These are phyloP conservation scores for Daldinia childiae DNA, from an alignment of 495 filamentous ascomycete genomes.

Conservation along the genomic window DNA sequence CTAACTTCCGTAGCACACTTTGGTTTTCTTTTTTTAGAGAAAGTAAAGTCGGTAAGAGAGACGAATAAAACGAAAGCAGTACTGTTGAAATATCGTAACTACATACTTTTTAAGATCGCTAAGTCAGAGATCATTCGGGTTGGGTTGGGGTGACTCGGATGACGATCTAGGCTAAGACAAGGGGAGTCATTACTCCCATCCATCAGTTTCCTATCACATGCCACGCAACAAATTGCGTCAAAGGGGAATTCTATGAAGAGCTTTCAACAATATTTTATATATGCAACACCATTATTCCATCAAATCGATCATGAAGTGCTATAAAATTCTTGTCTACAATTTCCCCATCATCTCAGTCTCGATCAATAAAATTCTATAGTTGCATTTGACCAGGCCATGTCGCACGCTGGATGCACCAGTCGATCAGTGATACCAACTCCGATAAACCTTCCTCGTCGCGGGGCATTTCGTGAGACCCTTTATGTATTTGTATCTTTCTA, in stretches of 20 bases:
- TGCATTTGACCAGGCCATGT: constrained; percentile 36
- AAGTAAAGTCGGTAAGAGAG: background rate
- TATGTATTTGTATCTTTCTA: constrained; percentile 62
- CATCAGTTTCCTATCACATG: background rate
- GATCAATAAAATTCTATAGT: background rate
- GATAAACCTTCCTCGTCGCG: constrained; percentile 35
- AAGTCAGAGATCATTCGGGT: background rate
- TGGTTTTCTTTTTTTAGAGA: background rate
- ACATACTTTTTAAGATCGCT: background rate
- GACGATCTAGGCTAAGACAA: background rate
- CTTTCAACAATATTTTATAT: background rate
- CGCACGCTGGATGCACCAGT: constrained; percentile 49
- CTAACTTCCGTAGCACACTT: background rate
- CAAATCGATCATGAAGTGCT: background rate
- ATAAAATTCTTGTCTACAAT: background rate
- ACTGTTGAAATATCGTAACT: background rate
- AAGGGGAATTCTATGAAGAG: background rate
- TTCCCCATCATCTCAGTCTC: background rate
- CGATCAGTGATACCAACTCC: constrained; percentile 52
- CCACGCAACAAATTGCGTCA: background rate
- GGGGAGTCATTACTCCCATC: constrained; percentile 1
- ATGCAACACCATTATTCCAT: background rate
- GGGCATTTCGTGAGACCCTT: constrained; percentile 67
- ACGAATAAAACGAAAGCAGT: background rate
- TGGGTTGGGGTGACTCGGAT: background rate